These are phyloP conservation scores for Fonsecaea erecta DNA, from an alignment of 2,329 filamentous ascomycete species.

Conservation along the genomic window DNA sequence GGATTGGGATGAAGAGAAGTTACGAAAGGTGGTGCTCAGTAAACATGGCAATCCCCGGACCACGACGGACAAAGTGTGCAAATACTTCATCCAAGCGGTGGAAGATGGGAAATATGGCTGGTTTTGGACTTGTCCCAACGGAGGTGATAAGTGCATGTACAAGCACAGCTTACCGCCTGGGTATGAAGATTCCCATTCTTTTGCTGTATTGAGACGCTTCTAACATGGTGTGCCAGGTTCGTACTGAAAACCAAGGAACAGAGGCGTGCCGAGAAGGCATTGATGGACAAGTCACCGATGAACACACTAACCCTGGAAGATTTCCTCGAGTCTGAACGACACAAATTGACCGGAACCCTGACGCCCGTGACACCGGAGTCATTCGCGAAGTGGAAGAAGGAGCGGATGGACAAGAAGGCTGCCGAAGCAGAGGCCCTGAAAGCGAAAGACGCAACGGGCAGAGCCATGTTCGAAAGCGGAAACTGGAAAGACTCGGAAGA, in stretches of 20 bases:
- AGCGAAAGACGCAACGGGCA: slow-evolving; percentile 93
- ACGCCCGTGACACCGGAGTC: slow-evolving; percentile 92
- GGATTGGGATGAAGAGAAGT: slow-evolving; percentile 96
- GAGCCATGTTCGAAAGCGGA: slow-evolving; percentile 94
- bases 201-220: slow-evolving; percentile 10
- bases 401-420: slow-evolving; percentile 90
- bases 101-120: slow-evolving; percentile 99
- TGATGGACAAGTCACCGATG: slow-evolving; percentile 93
- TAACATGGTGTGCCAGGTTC: slow-evolving; percentile 64
- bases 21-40: slow-evolving; percentile 84
- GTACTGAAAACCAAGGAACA: slow-evolving; percentile 98
- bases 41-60: slow-evolving; percentile 98
- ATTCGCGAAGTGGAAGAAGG: slow-evolving; percentile 97
- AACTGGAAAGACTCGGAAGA: slow-evolving; percentile 76
- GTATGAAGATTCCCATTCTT: slow-evolving; percentile 60
- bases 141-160: slow-evolving; percentile 98
- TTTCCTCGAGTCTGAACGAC: slow-evolving; percentile 92
- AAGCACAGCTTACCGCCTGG: slow-evolving; percentile 92
- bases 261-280: slow-evolving; percentile 88
- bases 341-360: slow-evolving; percentile 88
- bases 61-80: slow-evolving; percentile 98
- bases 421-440: slow-evolving; percentile 88
- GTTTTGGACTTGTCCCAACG: slow-evolving; percentile 98
- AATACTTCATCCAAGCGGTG: slow-evolving; percentile 94
- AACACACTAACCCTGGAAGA: slow-evolving; percentile 96